phyloP scores from a whole-genome alignment of 768 basidiomycete genomes.

The Termitomyces bulborhizus region DNA sequence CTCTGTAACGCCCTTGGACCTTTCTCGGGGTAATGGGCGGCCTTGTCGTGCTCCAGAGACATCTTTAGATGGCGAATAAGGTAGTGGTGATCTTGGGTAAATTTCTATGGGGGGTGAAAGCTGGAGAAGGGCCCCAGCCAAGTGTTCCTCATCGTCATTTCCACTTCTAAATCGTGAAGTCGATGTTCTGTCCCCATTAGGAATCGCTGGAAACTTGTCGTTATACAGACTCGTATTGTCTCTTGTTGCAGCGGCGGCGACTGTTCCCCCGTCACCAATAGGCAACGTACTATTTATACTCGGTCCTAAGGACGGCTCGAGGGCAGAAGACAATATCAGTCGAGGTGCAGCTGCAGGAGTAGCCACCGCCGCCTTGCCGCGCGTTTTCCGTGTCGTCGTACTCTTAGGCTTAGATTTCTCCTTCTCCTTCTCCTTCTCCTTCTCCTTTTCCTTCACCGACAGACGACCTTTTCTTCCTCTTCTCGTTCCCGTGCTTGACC shows the following conservation, averaged over 20 bases:
- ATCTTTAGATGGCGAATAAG: neutral
- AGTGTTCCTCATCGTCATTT: neutral
- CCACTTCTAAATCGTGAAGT: neutral
- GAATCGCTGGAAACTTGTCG: neutral
- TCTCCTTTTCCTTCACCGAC: slow-evolving; percentile 12
- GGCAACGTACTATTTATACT: neutral
- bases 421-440: slow-evolving; percentile 6
- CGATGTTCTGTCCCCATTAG: neutral
- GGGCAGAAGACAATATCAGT: slow-evolving; percentile 21
- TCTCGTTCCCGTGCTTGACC: neutral
- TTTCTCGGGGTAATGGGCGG: neutral
- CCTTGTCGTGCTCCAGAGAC: neutral
- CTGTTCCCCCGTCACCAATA: neutral
- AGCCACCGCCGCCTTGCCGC: neutral
- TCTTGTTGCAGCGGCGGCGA: neutral
- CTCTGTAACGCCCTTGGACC: neutral
- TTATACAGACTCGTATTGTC: no score
- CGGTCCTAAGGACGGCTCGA: neutral
- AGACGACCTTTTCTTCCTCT: slow-evolving; percentile 17
- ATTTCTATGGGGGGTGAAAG: slow-evolving; percentile 7
- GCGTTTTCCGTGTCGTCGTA: slow-evolving; percentile 12
- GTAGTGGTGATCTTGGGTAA: neutral
- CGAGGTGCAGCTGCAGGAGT: slow-evolving; percentile 9
- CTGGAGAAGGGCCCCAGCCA: neutral
- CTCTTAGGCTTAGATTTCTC: neutral